Conservation (phyloP, 495 filamentous ascomycete genomes). For the Daldinia childiae region DNA sequence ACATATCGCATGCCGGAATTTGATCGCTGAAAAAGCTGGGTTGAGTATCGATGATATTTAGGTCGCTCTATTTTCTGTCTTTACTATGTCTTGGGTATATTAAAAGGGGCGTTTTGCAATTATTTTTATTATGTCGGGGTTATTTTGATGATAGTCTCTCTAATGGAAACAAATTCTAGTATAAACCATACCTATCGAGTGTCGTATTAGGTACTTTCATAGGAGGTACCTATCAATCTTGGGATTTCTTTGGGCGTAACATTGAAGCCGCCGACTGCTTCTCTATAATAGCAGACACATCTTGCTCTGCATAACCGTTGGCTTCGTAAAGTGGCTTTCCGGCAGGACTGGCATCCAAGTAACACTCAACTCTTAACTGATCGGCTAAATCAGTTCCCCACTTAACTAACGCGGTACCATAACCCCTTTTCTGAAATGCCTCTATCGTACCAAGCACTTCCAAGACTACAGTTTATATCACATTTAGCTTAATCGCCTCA, state of each 20-base stretch:
- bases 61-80: neutral
- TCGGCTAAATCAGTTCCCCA: slow-evolving; percentile 57
- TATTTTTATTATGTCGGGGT: neutral
- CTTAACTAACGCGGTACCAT: slow-evolving; percentile 50
- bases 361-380: slow-evolving; percentile 41
- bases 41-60: neutral
- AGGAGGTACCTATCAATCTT: neutral
- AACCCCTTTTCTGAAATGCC: slow-evolving; percentile 50
- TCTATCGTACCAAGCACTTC: slow-evolving; percentile 54
- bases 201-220: neutral
- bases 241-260: slow-evolving; percentile 12
- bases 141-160: neutral
- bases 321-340: slow-evolving; percentile 30
- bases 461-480: slow-evolving; percentile 40
- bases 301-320: slow-evolving; percentile 18
- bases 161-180: neutral
- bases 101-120: neutral
- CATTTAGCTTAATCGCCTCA: neutral
- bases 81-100: neutral
- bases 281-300: slow-evolving; percentile 20
- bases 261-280: slow-evolving; percentile 8
- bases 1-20: slow-evolving; percentile 23
- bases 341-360: slow-evolving; percentile 26
- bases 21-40: slow-evolving; percentile 14
- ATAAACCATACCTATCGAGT: neutral